Evolutionary conservation across 2,329 filamentous ascomycete genomes (phyloP).

Genomic region (Fusarium newnesense): DNA sequence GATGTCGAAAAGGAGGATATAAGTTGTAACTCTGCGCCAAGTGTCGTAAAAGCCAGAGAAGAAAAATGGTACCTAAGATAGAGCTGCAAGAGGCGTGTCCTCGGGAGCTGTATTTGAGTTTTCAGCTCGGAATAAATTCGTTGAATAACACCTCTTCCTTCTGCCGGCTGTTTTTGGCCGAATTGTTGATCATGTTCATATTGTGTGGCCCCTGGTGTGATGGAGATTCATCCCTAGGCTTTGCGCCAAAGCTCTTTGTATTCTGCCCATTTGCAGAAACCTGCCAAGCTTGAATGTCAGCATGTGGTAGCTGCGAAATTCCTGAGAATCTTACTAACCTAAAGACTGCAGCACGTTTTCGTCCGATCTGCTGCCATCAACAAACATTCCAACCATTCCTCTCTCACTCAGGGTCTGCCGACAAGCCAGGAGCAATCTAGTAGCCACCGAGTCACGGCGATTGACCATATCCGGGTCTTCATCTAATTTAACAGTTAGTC

Average conservation of each 20-base stretch:
- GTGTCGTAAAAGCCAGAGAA: background rate
- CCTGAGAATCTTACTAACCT: constrained; percentile 53
- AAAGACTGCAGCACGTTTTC: constrained; percentile 62
- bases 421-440: constrained; percentile 64
- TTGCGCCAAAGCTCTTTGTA: constrained; percentile 67
- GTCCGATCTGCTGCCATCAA: constrained; percentile 64
- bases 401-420: constrained; percentile 57
- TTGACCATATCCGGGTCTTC: constrained; percentile 55
- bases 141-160: background rate
- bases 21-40: background rate
- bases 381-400: constrained; percentile 64
- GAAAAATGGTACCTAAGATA: background rate
- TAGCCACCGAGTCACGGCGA: constrained; percentile 60
- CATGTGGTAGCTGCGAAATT: background rate
- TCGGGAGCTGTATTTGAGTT: background rate
- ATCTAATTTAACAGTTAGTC: constrained; percentile 48
- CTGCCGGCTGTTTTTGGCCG: background rate
- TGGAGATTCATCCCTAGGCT: constrained; percentile 38
- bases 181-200: background rate
- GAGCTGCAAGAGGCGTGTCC: background rate
- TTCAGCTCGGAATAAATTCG: background rate
- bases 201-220: background rate
- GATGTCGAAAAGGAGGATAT: constrained; percentile 4
- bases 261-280: constrained; percentile 67
- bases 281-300: constrained; percentile 48